Conservation (phyloP, 75 land plant species). For the Azolla pinnata region DNA sequence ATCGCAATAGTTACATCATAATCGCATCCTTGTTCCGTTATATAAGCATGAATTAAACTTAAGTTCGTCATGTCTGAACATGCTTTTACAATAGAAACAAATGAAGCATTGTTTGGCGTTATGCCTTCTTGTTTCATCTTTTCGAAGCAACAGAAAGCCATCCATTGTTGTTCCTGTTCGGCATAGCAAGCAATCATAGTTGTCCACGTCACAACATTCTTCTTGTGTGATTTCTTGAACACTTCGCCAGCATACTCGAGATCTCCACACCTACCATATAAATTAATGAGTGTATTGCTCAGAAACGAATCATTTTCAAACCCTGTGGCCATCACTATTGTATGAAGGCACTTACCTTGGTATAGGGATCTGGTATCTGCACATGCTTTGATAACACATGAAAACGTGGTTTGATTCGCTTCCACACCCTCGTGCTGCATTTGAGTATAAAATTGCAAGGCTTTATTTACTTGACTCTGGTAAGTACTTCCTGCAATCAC, state of each 20-base stretch:
- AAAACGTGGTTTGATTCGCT: constrained; percentile 35
- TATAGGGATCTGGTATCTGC: constrained; percentile 5
- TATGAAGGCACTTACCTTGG: constrained; percentile 7
- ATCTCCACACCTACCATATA: constrained; percentile 11
- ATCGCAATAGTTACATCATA: no score
- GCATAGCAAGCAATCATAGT: constrained; percentile 20
- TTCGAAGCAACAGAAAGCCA: neutral
- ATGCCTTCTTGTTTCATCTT: constrained; percentile 7
- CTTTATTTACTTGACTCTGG: constrained; percentile 10
- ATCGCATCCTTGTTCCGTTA: no score
- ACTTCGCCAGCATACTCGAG: constrained; percentile 9
- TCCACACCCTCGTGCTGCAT: constrained; percentile 19
- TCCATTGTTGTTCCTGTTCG: neutral
- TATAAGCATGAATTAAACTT: no score
- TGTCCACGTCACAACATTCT: constrained; percentile 16
- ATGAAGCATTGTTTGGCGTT: constrained; percentile 9
- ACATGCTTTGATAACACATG: constrained; percentile 36
- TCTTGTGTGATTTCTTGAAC: neutral
- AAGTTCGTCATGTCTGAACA: constrained; percentile 9
- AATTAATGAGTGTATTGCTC: constrained; percentile 8
- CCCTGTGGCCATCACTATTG: neutral
- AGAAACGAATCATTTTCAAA: constrained; percentile 4
- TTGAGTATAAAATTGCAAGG: constrained; percentile 9
- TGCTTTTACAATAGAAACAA: neutral
- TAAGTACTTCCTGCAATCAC: neutral